A percentile compares a stretch with the other conserved stretches of the same genome.
Conservation (phyloP, 2,329 filamentous ascomycete genomes). For the Zasmidium angulare region DNA sequence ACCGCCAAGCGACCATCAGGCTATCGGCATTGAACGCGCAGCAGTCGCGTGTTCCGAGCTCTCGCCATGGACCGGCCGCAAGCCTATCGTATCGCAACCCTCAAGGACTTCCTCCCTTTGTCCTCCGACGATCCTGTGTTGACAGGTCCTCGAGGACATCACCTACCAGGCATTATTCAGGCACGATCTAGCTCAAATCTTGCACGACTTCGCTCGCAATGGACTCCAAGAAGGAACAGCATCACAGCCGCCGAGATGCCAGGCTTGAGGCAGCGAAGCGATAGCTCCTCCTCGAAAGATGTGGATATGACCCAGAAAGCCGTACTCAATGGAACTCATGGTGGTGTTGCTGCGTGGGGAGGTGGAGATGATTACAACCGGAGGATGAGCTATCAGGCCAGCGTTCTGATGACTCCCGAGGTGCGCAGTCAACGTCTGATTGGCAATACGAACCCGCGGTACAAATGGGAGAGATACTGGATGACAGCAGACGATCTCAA, state of each 20-base stretch:
- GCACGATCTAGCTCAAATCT: constrained; percentile 25
- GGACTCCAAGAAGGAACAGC: constrained; percentile 20
- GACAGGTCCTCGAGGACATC: constrained; percentile 46
- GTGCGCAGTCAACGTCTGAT: constrained; percentile 84
- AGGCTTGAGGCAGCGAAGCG: constrained; percentile 14
- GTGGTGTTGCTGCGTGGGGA: constrained; percentile 26
- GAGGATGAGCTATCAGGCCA: constrained; percentile 43
- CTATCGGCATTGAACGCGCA: not conserved
- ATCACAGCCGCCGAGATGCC: constrained; percentile 23
- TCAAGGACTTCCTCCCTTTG: constrained; percentile 42
- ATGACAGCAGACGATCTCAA: constrained; percentile 74
- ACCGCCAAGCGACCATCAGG: not conserved
- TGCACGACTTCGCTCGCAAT: constrained; percentile 11
- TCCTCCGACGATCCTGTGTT: constrained; percentile 32
- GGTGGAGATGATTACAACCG: constrained; percentile 38
- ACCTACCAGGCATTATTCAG: constrained; percentile 38
- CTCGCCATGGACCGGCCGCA: constrained; percentile 1
- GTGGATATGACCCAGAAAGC: constrained; percentile 10
- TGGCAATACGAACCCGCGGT: constrained; percentile 81
- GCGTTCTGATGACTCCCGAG: constrained; percentile 56
- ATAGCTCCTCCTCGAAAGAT: constrained; percentile 20
- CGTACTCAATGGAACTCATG: not conserved
- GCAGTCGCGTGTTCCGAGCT: not conserved
- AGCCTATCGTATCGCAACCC: constrained; percentile 25
- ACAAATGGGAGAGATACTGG: constrained; percentile 84